These are phyloP conservation scores for Suaeda aralocaspica DNA, from an alignment of 148 eudicot species.

Conservation along the genomic window DNA sequence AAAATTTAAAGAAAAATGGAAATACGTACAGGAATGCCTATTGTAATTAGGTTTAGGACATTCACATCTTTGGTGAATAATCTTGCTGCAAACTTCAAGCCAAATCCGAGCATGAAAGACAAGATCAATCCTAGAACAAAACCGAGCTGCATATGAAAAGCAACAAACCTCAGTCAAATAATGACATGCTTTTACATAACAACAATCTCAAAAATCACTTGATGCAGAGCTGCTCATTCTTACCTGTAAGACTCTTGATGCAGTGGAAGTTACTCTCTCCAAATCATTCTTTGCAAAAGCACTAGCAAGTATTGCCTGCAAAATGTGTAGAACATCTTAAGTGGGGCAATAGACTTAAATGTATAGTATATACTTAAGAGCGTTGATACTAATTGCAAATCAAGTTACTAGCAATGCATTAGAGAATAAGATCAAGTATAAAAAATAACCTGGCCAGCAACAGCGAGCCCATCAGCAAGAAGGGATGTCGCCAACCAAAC, in stretches of 20 bases:
- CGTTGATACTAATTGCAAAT: not conserved
- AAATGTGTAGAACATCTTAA: not conserved
- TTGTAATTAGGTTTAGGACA: slow-evolving; percentile 53
- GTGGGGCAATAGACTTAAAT: not conserved
- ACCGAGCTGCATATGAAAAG: slow-evolving; percentile 46
- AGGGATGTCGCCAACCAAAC: slow-evolving; percentile 73
- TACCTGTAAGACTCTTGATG: slow-evolving; percentile 60
- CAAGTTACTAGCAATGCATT: not conserved
- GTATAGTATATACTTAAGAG: not conserved
- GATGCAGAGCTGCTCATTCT: too few relatives aligned
- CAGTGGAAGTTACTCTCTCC: slow-evolving; percentile 41
- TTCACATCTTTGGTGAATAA: slow-evolving; percentile 52
- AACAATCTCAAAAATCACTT: too few relatives aligned
- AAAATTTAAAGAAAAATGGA: not conserved
- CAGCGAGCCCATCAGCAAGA: slow-evolving; percentile 83
- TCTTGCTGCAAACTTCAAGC: slow-evolving; percentile 51
- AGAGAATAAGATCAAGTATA: not conserved
- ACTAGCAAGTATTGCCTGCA: slow-evolving; percentile 60
- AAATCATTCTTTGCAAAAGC: slow-evolving; percentile 60
- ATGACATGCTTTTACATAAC: too few relatives aligned
- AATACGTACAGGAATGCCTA: slow-evolving; percentile 64
- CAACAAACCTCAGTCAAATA: not conserved
- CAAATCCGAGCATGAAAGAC: slow-evolving; percentile 51
- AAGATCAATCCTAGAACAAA: slow-evolving; percentile 52
- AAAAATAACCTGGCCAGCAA: slow-evolving; percentile 65